phyloP scores from a whole-genome alignment of 768 basidiomycete genomes.

The Dentipellis fragilis region DNA sequence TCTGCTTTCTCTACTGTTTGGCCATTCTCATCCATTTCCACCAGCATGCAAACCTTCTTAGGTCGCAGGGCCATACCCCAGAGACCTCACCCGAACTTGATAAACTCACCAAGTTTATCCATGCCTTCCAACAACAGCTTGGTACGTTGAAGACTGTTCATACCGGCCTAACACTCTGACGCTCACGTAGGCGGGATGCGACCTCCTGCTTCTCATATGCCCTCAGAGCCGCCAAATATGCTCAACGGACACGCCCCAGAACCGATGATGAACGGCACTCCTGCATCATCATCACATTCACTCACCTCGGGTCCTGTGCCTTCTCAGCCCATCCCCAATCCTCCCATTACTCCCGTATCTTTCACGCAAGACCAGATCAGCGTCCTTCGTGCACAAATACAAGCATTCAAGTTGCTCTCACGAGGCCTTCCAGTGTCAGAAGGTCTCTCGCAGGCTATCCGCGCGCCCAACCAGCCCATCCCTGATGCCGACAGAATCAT shows the following conservation, averaged over 20 bases:
- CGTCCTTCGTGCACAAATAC: conserved; percentile 72
- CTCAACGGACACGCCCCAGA: conserved; percentile 37
- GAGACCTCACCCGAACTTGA: conserved; percentile 35
- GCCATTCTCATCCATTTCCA: background rate
- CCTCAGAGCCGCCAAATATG: conserved; percentile 20
- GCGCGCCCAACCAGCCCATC: conserved; percentile 49
- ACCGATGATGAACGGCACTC: conserved; percentile 24
- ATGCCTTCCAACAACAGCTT: conserved; percentile 26
- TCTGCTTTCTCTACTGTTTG: background rate
- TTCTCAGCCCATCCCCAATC: conserved; percentile 36
- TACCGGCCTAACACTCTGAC: no score
- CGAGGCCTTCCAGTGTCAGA: conserved; percentile 62
- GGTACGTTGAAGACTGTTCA: background rate
- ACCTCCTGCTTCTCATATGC: background rate
- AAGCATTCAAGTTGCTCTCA: conserved; percentile 66
- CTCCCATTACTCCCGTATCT: conserved; percentile 65
- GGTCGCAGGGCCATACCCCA: conserved; percentile 33
- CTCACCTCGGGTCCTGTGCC: conserved; percentile 42
- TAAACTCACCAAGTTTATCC: conserved; percentile 29
- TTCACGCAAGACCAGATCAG: conserved; percentile 70
- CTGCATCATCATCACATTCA: conserved; percentile 27
- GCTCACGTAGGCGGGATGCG: no score
- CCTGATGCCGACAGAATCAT: conserved; percentile 58
- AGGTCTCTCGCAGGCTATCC: conserved; percentile 58
- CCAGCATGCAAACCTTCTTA: conserved; percentile 36